Percentiles rank a stretch among this genome's conserved stretches.
phyloP scores from a whole-genome alignment of 768 basidiomycete species.

The Collybia sp. region DNA sequence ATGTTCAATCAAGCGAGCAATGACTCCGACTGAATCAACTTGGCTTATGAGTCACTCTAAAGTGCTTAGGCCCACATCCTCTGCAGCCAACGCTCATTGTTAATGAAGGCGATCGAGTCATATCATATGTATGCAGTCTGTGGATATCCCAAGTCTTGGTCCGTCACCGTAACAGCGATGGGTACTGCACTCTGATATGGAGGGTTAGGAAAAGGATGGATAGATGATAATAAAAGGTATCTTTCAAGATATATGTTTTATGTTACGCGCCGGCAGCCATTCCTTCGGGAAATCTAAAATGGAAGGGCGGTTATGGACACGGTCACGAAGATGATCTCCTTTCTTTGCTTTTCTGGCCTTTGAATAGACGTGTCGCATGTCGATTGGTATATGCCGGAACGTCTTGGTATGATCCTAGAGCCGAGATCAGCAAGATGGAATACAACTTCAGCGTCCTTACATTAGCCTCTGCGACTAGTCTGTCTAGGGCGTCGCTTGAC shows the following conservation, averaged over 20 bases:
- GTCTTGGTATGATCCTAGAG: constrained; percentile 35
- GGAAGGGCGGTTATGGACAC: constrained; percentile 52
- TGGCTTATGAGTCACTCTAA: no score
- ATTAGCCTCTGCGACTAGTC: constrained; percentile 76
- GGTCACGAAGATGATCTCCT: constrained; percentile 61
- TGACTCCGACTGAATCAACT: no score
- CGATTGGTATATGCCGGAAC: constrained; percentile 71
- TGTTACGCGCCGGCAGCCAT: constrained; percentile 56
- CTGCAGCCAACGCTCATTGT: no score
- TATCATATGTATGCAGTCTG: no score
- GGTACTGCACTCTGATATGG: no score
- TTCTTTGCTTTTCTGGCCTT: constrained; percentile 68
- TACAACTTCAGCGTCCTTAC: constrained; percentile 42
- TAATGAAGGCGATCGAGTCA: no score
- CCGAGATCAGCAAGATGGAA: constrained; percentile 4
- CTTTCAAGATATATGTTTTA: background rate
- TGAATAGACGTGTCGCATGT: constrained; percentile 73
- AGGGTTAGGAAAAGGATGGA: no score
- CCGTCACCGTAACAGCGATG: no score
- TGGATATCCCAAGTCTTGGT: no score
- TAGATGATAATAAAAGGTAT: constrained; percentile 4
- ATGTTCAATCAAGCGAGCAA: no score
- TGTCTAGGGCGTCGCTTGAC: constrained; percentile 83
- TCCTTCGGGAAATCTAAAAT: constrained; percentile 80
- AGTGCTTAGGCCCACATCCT: no score